phyloP scores from a whole-genome alignment of 208 protist species.

The Leishmania mexicana region DNA sequence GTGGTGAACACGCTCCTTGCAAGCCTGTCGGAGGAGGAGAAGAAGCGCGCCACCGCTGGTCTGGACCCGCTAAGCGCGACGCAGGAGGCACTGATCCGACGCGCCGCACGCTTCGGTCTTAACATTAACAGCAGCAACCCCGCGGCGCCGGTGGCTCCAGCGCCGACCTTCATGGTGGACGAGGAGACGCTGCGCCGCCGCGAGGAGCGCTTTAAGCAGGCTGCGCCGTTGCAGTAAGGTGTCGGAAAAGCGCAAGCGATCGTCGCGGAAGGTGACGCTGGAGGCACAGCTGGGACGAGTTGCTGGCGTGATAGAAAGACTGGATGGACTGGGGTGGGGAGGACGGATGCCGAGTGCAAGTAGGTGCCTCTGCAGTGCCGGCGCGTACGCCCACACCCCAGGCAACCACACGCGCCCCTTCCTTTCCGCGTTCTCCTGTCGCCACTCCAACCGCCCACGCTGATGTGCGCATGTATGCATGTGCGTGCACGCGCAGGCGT shows the following conservation, averaged over 20 bases:
- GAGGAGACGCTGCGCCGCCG: conserved; percentile 64
- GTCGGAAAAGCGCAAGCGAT: neutral
- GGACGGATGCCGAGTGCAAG: neutral
- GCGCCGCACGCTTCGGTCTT: conserved; percentile 77
- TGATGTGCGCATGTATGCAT: neutral
- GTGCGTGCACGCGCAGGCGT: neutral
- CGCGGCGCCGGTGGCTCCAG: conserved; percentile 24
- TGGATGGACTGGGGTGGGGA: neutral
- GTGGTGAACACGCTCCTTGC: conserved; percentile 46
- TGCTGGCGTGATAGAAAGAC: neutral
- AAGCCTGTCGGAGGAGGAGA: conserved; percentile 62
- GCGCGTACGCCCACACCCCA: neutral
- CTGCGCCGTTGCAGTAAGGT: conserved; percentile 4
- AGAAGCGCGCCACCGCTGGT: conserved; percentile 47
- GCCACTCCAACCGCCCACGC: neutral
- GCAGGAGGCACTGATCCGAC: conserved; percentile 66
- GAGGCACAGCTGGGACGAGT: neutral
- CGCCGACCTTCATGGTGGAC: conserved; percentile 48
- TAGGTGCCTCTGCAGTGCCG: neutral
- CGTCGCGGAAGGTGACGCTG: neutral
- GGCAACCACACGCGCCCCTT: neutral
- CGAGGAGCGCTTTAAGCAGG: conserved; percentile 59
- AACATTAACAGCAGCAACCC: conserved; percentile 25
- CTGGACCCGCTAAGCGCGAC: conserved; percentile 60
- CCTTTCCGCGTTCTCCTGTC: neutral